Base-by-base conservation (phyloP, 352 stramenopile species). In the Phytophthora ohioensis region DNA sequence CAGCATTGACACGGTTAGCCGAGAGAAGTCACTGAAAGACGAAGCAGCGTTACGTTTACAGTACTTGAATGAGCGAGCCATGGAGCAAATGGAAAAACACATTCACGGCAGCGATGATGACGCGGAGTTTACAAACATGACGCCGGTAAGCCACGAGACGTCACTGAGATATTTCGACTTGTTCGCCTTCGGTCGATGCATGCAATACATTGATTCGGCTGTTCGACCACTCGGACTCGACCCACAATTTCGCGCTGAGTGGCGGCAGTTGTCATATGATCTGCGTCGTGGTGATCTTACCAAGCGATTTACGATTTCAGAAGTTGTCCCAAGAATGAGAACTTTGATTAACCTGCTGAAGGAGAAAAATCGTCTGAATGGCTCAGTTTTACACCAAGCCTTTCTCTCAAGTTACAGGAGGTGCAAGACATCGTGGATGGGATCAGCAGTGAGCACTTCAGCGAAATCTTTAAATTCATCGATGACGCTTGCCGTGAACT, bases 291-390 rank as follows among this genome's bases (percentile, higher is more conserved):
- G 38, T 38, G 36, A 47, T 46, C 39, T 15, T 3, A 12, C n/a
- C n/a, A 51, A 47, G 21, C 35, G 38, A 42, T 51, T 17, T 35
- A 32, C 21, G 3, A 61, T 61, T 41, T 38, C 54, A 11, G n/a
- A 8, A 34, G 39, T 51, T 27, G 41, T 61, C 21, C 13, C 7
- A n/a, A 5, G 35, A 47, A 59, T 59, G 52, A 35, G 31, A 47
- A 34, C 12, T 7, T 17, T 59, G 3, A 27, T 59, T 17, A 36
- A 35, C 36, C 35, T 48, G 9, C 9, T 48, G 35, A 38, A 5
- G 3, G 0, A 32, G 3, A 35, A 48, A 17, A 5, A 12, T 13
- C 54, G 35, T 21, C 21, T 21, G 36, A 17, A 39, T 27, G 3
- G 8, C 15, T 17, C 11, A 3, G 17, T 52, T 31, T 39, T 13